phyloP scores from a whole-genome alignment of 1,284 basidiomycete genomes.

The Exsudoporus floridanus region DNA sequence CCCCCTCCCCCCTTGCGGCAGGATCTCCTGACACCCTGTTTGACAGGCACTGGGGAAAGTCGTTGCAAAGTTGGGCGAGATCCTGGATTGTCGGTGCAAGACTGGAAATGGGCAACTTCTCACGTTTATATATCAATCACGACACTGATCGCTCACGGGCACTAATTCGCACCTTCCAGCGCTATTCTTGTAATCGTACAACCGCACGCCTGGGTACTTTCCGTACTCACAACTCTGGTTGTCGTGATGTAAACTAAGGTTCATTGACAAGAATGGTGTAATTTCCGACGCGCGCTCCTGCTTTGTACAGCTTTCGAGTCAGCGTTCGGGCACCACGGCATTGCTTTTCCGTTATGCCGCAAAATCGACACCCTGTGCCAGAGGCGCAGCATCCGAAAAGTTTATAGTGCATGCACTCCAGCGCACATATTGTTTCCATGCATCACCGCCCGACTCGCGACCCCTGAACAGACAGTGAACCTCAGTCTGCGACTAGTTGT shows the following conservation, averaged over 20 bases:
- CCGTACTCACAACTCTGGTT: conserved; percentile 16
- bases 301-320: conserved; percentile 12
- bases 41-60: conserved; percentile 32
- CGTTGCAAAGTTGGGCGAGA: conserved; percentile 27
- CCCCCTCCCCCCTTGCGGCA: conserved; percentile 20
- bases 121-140: conserved; percentile 38
- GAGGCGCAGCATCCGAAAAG: conserved; percentile 83
- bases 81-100: conserved; percentile 36
- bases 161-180: conserved; percentile 12
- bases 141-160: conserved; percentile 35
- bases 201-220: conserved; percentile 12
- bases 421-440: conserved; percentile 92
- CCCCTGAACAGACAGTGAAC: conserved; percentile 59
- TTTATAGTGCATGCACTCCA: conserved; percentile 93
- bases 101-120: conserved; percentile 30
- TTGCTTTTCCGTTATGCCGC: conserved; percentile 37
- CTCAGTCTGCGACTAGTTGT: neutral
- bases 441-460: conserved; percentile 94
- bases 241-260: conserved; percentile 28
- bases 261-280: conserved; percentile 15
- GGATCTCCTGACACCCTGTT: conserved; percentile 35
- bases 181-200: conserved; percentile 28
- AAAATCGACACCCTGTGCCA: conserved; percentile 93
- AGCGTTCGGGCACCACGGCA: neutral
- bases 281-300: conserved; percentile 9